Conservation (phyloP, 2,329 filamentous ascomycete species). For the Pseudogymnoascus sp. region DNA sequence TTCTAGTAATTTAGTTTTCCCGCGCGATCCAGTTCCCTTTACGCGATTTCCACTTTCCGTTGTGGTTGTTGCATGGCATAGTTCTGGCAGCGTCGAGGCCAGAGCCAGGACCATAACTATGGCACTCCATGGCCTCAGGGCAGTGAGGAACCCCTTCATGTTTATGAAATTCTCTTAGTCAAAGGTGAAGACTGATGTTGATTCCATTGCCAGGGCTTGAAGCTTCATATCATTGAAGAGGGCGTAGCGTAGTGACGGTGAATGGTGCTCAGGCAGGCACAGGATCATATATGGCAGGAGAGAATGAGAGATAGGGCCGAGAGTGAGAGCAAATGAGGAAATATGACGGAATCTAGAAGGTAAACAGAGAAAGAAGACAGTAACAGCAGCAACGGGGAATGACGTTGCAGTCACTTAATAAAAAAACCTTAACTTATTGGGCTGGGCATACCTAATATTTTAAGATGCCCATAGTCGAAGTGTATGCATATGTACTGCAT, state of each 20-base stretch:
- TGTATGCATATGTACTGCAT: not conserved
- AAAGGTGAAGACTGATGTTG: not conserved
- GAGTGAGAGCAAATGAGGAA: slow-evolving; percentile 18
- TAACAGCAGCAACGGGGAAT: not conserved
- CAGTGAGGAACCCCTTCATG: not conserved
- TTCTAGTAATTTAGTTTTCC: slow-evolving; percentile 33
- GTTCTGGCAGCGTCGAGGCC: not conserved
- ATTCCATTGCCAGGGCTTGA: not conserved
- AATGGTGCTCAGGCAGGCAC: slow-evolving; percentile 13
- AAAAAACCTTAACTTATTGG: not conserved
- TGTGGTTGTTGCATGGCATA: not conserved
- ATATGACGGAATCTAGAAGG: slow-evolving; percentile 18
- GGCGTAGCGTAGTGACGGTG: slow-evolving; percentile 4
- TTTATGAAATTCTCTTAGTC: not conserved
- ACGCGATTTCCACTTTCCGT: not conserved
- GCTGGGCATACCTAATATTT: not conserved
- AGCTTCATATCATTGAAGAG: slow-evolving; percentile 14
- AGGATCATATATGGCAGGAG: slow-evolving; percentile 12
- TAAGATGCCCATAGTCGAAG: not conserved
- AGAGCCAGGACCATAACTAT: not conserved
- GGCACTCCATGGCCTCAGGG: not conserved
- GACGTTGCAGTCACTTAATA: not conserved
- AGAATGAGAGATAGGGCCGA: slow-evolving; percentile 13
- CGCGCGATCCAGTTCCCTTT: slow-evolving; percentile 27
- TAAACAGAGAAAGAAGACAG: not conserved